Base-by-base conservation (phyloP, 345 rosid genomes). In the Brassica carinata region DNA sequence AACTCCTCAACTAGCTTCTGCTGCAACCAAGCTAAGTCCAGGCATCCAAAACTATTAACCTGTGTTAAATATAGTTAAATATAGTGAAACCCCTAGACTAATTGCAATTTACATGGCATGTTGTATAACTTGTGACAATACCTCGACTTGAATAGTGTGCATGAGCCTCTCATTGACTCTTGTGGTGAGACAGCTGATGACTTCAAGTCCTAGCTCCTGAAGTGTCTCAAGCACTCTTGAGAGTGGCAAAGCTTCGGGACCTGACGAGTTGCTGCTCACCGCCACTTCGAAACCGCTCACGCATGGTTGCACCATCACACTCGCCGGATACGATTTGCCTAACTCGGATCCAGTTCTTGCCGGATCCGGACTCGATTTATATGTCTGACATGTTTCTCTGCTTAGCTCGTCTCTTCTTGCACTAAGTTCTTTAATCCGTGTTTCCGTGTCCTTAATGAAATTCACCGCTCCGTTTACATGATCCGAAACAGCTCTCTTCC, bases 61-160 rank as follows among this genome's bases (percentile, higher is more conserved):
- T 89, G 88, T 64, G 59, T 18, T 38, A 4, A 8, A 40, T 57
- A 81, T 76, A 30, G 27, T 29, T 51, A 64, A 11, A 9, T 7
- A 63, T 6, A 69, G 40, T 19, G 10, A 62, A 74, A 80, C 36
- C 83, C 83, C 81, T 81, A 81, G 61, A 61, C 6, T 61, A 34
- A 68, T 13, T 74, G 17, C 18, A 48, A 18, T 30, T 36, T 9
- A 72, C 59, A 78, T 77, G 31, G 33, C 67, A 72, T 55, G 67
- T 59, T 73, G 74, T 67, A 23, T 23, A 61, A 74, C 58, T 48
- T 63, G 55, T 48, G 6, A n/a, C 19, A 2, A 53, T 78, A 87
- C 91, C 91, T 88, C 77, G 40, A 78, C 82, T 83, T 84, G 85
- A 58, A 88, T 84, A n/a, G 81, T 88, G 33, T 86, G 85, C 67